These are phyloP conservation scores for Pyricularia grisea DNA, from an alignment of 2,329 filamentous ascomycete genomes.

Conservation along the genomic window DNA sequence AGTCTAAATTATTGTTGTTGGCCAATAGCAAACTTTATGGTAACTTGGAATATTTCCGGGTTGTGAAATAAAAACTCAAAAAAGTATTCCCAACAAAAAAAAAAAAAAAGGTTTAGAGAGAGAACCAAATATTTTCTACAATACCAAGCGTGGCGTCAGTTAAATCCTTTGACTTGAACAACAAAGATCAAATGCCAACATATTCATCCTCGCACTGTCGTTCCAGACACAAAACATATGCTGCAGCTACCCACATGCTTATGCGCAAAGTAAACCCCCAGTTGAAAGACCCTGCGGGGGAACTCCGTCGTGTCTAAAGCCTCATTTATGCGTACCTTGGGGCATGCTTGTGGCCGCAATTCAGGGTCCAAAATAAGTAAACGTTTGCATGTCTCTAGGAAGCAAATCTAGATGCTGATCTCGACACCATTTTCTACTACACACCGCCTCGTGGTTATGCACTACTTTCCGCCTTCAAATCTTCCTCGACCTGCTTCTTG, in stretches of 20 bases:
- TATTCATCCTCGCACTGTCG: too few relatives aligned
- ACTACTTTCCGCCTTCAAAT: constrained; percentile 28
- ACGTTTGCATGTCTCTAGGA: background rate
- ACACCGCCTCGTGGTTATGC: background rate
- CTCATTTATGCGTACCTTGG: background rate
- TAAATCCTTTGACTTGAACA: too few relatives aligned
- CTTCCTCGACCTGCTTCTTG: constrained; percentile 60
- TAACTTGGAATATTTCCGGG: too few relatives aligned
- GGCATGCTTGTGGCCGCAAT: too few relatives aligned
- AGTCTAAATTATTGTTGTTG: too few relatives aligned
- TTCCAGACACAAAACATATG: background rate
- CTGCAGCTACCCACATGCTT: background rate
- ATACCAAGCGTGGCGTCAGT: too few relatives aligned
- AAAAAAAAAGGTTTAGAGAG: too few relatives aligned
- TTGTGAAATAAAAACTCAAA: too few relatives aligned
- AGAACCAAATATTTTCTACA: too few relatives aligned
- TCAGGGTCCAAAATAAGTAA: background rate
- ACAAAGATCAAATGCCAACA: too few relatives aligned
- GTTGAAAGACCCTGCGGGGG: background rate
- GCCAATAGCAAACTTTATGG: too few relatives aligned
- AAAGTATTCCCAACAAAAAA: too few relatives aligned
- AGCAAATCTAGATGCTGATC: background rate
- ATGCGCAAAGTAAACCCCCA: background rate
- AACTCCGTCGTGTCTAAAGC: background rate
- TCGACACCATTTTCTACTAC: background rate